These are phyloP conservation scores for Tetrastigma voinierianum DNA, from an alignment of 164 flowering plant species.

Conservation along the genomic window DNA sequence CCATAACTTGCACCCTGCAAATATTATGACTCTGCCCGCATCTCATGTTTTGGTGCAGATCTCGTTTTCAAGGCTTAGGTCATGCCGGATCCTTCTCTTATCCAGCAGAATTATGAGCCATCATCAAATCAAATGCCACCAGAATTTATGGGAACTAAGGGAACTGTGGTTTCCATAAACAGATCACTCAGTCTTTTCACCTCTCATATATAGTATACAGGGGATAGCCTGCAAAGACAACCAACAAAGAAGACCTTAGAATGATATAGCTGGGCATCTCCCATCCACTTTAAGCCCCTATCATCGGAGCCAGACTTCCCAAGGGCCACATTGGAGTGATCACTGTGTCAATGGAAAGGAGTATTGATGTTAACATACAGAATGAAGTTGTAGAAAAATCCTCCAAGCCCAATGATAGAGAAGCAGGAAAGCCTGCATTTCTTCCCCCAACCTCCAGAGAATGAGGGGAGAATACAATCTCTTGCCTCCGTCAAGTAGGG, in stretches of 20 bases:
- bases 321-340: too few species aligned
- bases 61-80: slow-evolving; percentile 18
- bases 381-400: too few species aligned
- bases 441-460: too few species aligned
- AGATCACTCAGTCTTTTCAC: slow-evolving; percentile 31
- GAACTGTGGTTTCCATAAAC: slow-evolving; percentile 8
- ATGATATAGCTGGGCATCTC: not conserved
- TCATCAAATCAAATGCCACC: slow-evolving; percentile 69
- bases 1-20: slow-evolving; percentile 60
- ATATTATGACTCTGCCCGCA: slow-evolving; percentile 59
- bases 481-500: not conserved
- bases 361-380: too few species aligned
- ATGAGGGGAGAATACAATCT: not conserved
- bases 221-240: slow-evolving; percentile 65
- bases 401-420: too few species aligned
- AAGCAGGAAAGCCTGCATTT: too few species aligned
- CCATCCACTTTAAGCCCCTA: too few species aligned
- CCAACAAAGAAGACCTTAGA: not conserved
- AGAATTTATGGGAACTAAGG: slow-evolving; percentile 20
- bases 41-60: slow-evolving; percentile 33
- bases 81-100: slow-evolving; percentile 72
- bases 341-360: too few species aligned
- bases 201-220: slow-evolving; percentile 46
- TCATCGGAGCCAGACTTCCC: too few species aligned
- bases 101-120: slow-evolving; percentile 71